These are phyloP conservation scores for Dactylonectria macrodidyma DNA, from an alignment of 2,329 filamentous ascomycete genomes.

Conservation along the genomic window DNA sequence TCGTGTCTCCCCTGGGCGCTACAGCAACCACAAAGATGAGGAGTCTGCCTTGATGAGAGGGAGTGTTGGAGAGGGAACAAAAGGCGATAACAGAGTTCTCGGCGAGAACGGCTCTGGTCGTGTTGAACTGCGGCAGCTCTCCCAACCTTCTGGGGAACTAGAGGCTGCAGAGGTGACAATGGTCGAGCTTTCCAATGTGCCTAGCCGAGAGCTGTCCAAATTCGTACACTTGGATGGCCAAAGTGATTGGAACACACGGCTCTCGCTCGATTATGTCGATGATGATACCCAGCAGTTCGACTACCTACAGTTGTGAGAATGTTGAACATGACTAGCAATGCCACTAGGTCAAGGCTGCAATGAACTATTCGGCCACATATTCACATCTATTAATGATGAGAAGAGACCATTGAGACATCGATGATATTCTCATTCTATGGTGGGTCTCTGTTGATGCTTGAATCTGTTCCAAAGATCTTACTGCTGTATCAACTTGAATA, in stretches of 20 bases:
- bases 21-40: not conserved
- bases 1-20: slow-evolving; percentile 1
- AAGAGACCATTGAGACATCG: not conserved
- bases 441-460: not conserved
- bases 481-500: no score
- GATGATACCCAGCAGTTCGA: slow-evolving; percentile 5
- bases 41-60: not conserved
- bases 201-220: not conserved
- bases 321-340: not conserved
- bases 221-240: slow-evolving; percentile 6
- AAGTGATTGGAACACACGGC: slow-evolving; percentile 8
- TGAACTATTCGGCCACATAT: not conserved
- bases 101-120: not conserved
- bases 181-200: not conserved
- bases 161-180: not conserved
- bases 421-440: not conserved
- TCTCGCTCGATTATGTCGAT: not conserved
- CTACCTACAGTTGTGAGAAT: not conserved
- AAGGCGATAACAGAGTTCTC: not conserved
- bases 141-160: not conserved
- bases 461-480: no score
- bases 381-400: not conserved
- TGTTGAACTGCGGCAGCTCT: not conserved
- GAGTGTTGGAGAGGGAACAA: not conserved
- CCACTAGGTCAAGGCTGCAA: not conserved